These are phyloP conservation scores for Inonotus obliquus DNA, from an alignment of 1,284 basidiomycete species.

Conservation along the genomic window DNA sequence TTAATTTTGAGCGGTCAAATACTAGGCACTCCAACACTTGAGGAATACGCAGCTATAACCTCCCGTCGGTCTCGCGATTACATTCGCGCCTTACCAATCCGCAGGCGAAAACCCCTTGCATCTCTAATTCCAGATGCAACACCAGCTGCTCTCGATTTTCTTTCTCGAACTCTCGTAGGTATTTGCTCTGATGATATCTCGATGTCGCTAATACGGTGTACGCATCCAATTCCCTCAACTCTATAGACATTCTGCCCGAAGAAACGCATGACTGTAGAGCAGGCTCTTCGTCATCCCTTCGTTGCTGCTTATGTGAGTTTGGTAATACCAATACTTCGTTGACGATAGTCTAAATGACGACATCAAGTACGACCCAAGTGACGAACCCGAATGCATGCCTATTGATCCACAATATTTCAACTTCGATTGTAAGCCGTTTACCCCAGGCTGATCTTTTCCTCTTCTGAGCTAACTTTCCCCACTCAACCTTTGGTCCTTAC, in stretches of 20 bases:
- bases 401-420: constrained; percentile 83
- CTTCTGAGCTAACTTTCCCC: neutral
- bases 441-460: neutral
- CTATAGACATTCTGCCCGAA: constrained; percentile 91
- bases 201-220: constrained; percentile 15
- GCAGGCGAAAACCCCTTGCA: constrained; percentile 89
- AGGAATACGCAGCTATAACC: constrained; percentile 14
- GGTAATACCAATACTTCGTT: neutral
- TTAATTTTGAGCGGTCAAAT: constrained; percentile 71
- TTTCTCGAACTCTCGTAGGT: constrained; percentile 79
- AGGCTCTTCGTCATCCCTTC: constrained; percentile 94
- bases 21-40: constrained; percentile 36
- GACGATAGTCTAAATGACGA: constrained; percentile 22
- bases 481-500: constrained; percentile 20
- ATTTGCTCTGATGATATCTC: constrained; percentile 59
- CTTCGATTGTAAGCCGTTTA: constrained; percentile 61
- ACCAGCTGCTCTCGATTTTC: constrained; percentile 88
- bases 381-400: constrained; percentile 73
- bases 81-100: constrained; percentile 97
- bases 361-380: constrained; percentile 73
- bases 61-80: constrained; percentile 79
- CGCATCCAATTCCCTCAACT: constrained; percentile 60
- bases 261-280: constrained; percentile 94
- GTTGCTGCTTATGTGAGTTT: constrained; percentile 74
- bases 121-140: constrained; percentile 92